These are phyloP conservation scores for Myxozyma melibiosi DNA, from an alignment of 805 yeast genomes.

Conservation along the genomic window DNA sequence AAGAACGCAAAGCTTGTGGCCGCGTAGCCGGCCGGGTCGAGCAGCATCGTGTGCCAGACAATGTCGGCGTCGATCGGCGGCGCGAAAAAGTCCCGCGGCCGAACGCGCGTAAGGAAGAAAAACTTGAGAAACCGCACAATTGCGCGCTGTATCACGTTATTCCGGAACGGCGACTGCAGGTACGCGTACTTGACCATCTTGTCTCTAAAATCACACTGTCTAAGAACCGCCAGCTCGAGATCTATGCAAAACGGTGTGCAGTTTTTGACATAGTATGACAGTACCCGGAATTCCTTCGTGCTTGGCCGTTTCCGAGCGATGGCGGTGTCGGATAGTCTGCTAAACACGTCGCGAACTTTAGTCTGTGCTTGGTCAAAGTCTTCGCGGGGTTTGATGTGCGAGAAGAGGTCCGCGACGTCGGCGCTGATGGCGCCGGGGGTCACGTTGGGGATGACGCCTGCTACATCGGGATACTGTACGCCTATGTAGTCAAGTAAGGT, in stretches of 20 bases:
- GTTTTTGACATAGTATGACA: conserved; percentile 1
- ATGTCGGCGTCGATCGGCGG: conserved; percentile 34
- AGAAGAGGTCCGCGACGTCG: no score
- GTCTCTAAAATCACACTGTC: conserved; percentile 28
- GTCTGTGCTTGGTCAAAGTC: neutral
- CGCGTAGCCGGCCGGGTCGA: conserved; percentile 16
- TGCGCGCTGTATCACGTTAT: conserved; percentile 8
- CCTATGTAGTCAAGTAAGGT: neutral
- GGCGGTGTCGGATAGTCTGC: neutral
- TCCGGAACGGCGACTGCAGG: conserved; percentile 28
- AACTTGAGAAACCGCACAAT: conserved; percentile 21
- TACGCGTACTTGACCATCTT: conserved; percentile 32
- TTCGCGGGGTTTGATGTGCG: neutral
- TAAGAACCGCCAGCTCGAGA: conserved; percentile 30
- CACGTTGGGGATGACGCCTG: no score
- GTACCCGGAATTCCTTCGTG: no score
- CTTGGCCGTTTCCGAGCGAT: no score
- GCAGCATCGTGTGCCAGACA: conserved; percentile 35
- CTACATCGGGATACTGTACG: no score
- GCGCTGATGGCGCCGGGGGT: no score
- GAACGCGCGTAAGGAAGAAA: conserved; percentile 4
- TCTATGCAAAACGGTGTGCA: conserved; percentile 21
- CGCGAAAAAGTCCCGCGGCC: conserved; percentile 13
- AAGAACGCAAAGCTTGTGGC: neutral
- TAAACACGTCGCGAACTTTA: neutral